Evolutionary conservation across 1,284 basidiomycete genomes (phyloP).

Genomic region (Pulveroboletus sp.): DNA sequence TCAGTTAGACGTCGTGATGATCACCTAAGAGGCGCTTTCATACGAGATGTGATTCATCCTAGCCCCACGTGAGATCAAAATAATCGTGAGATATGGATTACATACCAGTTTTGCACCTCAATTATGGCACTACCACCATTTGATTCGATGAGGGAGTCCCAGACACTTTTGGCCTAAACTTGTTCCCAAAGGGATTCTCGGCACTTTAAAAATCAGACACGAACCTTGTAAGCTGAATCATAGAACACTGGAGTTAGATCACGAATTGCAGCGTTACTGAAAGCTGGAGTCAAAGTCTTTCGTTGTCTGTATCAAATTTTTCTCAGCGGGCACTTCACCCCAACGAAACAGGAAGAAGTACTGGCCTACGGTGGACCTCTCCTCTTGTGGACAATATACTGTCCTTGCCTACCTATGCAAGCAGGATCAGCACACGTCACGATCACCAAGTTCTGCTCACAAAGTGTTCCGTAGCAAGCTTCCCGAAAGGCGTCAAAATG

Average conservation of each 20-base stretch:
- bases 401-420: constrained; percentile 22
- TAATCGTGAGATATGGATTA: background rate
- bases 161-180: constrained; percentile 42
- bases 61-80: constrained; percentile 28
- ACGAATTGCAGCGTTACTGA: constrained; percentile 48
- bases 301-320: constrained; percentile 40
- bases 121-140: constrained; percentile 40
- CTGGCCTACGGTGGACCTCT: constrained; percentile 28
- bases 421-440: background rate
- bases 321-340: background rate
- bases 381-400: constrained; percentile 23
- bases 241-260: constrained; percentile 46
- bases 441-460: constrained; percentile 19
- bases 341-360: background rate
- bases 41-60: constrained; percentile 56
- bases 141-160: constrained; percentile 51
- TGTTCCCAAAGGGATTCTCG: background rate
- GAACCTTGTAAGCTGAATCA: constrained; percentile 41
- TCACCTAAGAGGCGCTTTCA: constrained; percentile 23
- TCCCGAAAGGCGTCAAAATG: background rate
- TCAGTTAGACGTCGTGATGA: constrained; percentile 26
- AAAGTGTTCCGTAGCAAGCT: constrained; percentile 4
- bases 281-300: constrained; percentile 48
- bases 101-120: constrained; percentile 48
- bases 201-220: background rate